These are phyloP conservation scores for Proliferodiscus dingleyae DNA, from an alignment of 2,329 filamentous ascomycete genomes.

Conservation along the genomic window DNA sequence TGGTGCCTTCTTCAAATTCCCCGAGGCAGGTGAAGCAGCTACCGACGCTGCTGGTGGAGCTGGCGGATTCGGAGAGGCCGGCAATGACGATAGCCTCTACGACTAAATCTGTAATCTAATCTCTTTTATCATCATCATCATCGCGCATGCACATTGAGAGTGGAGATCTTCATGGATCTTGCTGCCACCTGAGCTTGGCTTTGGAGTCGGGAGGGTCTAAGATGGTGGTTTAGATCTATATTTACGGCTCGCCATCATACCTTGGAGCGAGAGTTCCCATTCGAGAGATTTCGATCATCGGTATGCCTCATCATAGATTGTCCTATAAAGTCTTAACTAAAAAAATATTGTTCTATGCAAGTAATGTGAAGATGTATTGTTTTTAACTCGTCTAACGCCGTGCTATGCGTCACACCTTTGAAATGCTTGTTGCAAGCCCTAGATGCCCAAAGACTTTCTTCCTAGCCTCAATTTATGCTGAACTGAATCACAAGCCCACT, in stretches of 20 bases:
- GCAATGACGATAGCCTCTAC: conserved; percentile 95
- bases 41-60: conserved; percentile 60
- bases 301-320: conserved; percentile 18
- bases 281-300: conserved; percentile 6
- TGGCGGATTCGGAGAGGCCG: conserved; percentile 73
- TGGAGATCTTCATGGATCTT: conserved; percentile 10
- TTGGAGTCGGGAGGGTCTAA: conserved; percentile 14
- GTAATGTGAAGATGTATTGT: background rate
- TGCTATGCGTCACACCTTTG: background rate
- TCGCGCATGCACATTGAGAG: conserved; percentile 16
- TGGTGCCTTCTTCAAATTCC: conserved; percentile 98
- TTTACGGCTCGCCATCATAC: conserved; percentile 1
- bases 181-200: conserved; percentile 9
- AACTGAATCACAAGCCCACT: too few species aligned
- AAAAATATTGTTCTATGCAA: background rate
- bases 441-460: too few species aligned
- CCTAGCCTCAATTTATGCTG: too few species aligned
- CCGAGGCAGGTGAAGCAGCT: conserved; percentile 57
- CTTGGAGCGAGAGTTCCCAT: conserved; percentile 3
- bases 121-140: conserved; percentile 18
- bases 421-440: too few species aligned
- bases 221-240: conserved; percentile 10
- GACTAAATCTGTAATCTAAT: conserved; percentile 57
- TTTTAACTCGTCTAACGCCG: background rate
- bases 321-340: conserved; percentile 14